Percentiles rank a stretch among this genome's conserved stretches.
Evolutionary conservation across 176 grass and related monocot genomes (phyloP).

Genomic region (Dactylis glomerata): DNA sequence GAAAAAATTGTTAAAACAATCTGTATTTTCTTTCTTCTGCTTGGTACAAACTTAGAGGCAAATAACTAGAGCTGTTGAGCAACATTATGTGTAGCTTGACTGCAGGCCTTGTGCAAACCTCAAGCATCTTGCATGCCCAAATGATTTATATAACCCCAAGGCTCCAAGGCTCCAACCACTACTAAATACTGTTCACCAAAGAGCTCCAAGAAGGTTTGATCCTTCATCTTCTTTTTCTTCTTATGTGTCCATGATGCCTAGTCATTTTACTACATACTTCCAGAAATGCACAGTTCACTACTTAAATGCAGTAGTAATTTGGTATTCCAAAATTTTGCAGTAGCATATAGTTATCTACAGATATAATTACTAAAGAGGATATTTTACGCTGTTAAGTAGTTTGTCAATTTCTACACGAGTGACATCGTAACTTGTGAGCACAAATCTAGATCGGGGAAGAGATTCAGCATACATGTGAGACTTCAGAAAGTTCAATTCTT

Average conservation of each 20-base stretch:
- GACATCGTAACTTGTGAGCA: not conserved
- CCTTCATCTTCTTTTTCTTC: not conserved
- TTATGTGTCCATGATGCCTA: not conserved
- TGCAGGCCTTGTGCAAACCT: not conserved
- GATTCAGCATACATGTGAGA: slow-evolving; percentile 21
- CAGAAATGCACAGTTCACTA: not conserved
- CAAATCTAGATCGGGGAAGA: not conserved
- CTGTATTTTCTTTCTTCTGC: not conserved
- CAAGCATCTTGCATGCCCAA: not conserved
- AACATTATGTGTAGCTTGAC: not conserved
- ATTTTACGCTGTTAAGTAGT: not conserved
- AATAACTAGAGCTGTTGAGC: not conserved
- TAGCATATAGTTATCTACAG: not conserved
- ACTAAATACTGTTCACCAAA: not conserved
- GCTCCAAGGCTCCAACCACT: not conserved
- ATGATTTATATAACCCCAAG: not conserved
- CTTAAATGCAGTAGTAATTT: not conserved
- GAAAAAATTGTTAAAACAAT: not conserved
- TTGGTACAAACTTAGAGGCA: not conserved
- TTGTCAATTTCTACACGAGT: not conserved
- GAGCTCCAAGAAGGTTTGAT: not conserved
- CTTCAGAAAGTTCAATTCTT: not conserved
- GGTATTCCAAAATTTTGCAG: not conserved
- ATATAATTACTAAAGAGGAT: not conserved
- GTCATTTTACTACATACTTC: not conserved